Conservation (phyloP, 2,329 filamentous ascomycete genomes). For the Botryotinia calthae region DNA sequence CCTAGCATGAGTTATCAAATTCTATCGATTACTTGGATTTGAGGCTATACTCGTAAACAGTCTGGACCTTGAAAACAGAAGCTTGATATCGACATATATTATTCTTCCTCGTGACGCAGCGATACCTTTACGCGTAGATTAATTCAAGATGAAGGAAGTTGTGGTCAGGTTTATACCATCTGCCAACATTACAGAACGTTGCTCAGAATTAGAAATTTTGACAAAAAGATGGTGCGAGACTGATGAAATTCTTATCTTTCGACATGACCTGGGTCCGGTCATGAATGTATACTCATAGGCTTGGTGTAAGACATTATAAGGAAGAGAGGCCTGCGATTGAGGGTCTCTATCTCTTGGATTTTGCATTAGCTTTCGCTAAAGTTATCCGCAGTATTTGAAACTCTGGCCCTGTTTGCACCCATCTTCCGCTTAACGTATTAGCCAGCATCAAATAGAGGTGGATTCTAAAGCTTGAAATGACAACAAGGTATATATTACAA, state of each 20-base stretch:
- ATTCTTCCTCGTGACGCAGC: background rate
- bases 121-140: background rate
- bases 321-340: background rate
- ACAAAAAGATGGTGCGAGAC: background rate
- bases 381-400: too few species aligned
- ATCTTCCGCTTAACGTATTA: background rate
- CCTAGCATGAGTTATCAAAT: background rate
- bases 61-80: background rate
- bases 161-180: background rate
- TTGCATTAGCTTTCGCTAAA: background rate
- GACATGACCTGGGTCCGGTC: background rate
- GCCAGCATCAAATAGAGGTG: background rate
- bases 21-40: background rate
- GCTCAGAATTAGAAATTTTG: background rate
- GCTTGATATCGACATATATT: background rate
- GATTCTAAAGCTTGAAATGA: background rate
- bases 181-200: fast-evolving
- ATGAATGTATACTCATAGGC: background rate
- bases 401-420: background rate
- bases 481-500: background rate
- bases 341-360: background rate
- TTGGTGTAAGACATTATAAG: background rate
- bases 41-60: background rate
- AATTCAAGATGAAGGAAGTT: background rate
- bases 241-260: background rate